These are phyloP conservation scores for Geopyxis carbonaria DNA, from an alignment of 495 filamentous ascomycete species.

Conservation along the genomic window DNA sequence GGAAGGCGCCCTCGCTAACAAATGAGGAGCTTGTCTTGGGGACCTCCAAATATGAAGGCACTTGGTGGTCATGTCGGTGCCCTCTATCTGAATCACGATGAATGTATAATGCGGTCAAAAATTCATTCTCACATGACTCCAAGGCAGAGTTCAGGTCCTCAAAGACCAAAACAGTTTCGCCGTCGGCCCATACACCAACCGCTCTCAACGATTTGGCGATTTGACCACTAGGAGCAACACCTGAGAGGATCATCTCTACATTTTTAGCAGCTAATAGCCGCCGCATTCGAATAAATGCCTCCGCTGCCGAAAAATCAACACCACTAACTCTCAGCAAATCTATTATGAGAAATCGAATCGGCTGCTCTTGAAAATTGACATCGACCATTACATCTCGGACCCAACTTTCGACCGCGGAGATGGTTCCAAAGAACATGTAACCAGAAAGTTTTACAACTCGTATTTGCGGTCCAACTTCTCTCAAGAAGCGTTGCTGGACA, in stretches of 20 bases:
- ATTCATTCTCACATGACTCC: conserved; percentile 88
- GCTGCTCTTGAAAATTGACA: conserved; percentile 52
- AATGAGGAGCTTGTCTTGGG: background rate
- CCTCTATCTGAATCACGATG: conserved; percentile 12
- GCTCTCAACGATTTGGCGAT: conserved; percentile 62
- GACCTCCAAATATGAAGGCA: conserved; percentile 15
- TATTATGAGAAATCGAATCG: conserved; percentile 78
- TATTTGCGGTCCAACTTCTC: conserved; percentile 70
- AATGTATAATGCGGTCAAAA: conserved; percentile 66
- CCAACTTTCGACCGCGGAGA: conserved; percentile 78
- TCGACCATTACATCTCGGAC: conserved; percentile 68
- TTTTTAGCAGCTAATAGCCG: conserved; percentile 54
- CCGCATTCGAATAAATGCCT: conserved; percentile 83
- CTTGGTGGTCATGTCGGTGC: conserved; percentile 10
- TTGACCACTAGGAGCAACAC: conserved; percentile 52
- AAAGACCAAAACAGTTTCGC: conserved; percentile 65
- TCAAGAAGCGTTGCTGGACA: conserved; percentile 70
- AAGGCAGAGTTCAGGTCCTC: conserved; percentile 82
- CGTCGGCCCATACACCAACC: conserved; percentile 58
- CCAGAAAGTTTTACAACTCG: conserved; percentile 79
- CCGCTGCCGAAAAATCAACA: conserved; percentile 86
- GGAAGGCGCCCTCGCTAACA: background rate
- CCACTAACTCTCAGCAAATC: conserved; percentile 82
- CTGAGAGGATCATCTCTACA: conserved; percentile 65
- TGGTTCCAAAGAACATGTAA: conserved; percentile 92